Evolutionary conservation across 2,329 filamentous ascomycete species (phyloP).

Genomic region (Fusarium denticulatum): DNA sequence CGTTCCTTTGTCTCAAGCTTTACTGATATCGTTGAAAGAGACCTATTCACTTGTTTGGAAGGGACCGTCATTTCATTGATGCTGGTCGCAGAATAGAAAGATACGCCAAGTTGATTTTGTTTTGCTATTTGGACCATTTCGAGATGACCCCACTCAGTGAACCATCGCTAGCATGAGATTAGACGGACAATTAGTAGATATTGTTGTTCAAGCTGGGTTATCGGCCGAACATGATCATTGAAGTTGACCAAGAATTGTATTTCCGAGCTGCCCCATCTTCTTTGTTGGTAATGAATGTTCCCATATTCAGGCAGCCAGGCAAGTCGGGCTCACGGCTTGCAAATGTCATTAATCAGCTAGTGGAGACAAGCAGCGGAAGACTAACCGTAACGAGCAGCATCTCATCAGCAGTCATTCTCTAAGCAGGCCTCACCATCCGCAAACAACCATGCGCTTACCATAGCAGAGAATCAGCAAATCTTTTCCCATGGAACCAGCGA

Average conservation of each 20-base stretch:
- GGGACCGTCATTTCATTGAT: background rate
- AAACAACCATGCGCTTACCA: background rate
- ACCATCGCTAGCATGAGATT: background rate
- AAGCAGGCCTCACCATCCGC: background rate
- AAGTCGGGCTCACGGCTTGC: background rate
- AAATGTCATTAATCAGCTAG: background rate
- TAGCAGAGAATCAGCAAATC: background rate
- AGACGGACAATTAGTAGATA: too few relatives aligned
- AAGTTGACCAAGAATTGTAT: too few relatives aligned
- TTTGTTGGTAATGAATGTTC: too few relatives aligned
- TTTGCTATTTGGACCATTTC: background rate
- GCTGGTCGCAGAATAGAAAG: background rate
- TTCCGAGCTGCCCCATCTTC: too few relatives aligned
- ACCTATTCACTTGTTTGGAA: background rate
- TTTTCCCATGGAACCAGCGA: background rate
- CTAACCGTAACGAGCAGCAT: conserved; percentile 13
- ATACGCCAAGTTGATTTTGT: background rate
- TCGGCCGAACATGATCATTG: background rate
- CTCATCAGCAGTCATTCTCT: background rate
- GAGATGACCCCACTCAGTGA: too few relatives aligned
- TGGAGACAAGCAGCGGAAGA: background rate
- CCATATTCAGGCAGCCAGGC: background rate
- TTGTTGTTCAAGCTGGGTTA: rapidly evolving
- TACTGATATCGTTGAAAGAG: too few relatives aligned
- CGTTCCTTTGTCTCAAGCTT: background rate